A percentile compares a stretch with the other conserved stretches of the same genome.
Conservation (phyloP, 1,139 yeast species). For the Arxiozyma heterogenica region DNA sequence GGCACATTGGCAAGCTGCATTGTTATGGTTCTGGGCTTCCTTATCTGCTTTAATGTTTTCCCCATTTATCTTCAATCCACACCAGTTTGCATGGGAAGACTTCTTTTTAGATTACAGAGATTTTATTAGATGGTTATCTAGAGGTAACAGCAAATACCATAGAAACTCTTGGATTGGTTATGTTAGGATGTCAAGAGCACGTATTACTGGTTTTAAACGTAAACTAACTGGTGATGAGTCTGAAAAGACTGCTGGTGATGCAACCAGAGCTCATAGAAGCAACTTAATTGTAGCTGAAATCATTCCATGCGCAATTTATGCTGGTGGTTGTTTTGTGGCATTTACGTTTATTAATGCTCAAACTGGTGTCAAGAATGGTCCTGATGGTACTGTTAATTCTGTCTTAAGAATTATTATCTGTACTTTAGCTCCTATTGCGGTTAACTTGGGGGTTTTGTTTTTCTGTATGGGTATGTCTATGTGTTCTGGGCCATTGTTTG, state of each 20-base stretch:
- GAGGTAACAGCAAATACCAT: slow-evolving; percentile 99
- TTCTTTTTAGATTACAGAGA: slow-evolving; percentile 98
- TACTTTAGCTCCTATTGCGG: slow-evolving; percentile 82
- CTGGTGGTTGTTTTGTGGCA: slow-evolving; percentile 87
- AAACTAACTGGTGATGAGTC: slow-evolving; percentile 78
- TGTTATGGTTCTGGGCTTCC: slow-evolving; percentile 98
- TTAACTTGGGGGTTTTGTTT: slow-evolving; percentile 79
- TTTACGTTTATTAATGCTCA: slow-evolving; percentile 92
- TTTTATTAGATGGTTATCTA: slow-evolving; percentile 94
- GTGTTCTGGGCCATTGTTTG: slow-evolving; percentile 94
- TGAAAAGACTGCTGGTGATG: slow-evolving; percentile 92
- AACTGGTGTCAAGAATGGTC: slow-evolving; percentile 64
- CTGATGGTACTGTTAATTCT: slow-evolving; percentile 60
- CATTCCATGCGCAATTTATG: slow-evolving; percentile 71
- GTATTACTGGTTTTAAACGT: slow-evolving; percentile 96
- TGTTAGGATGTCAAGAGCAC: slow-evolving; percentile 88
- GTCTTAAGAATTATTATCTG: slow-evolving; percentile 78
- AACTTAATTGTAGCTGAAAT: slow-evolving; percentile 82
- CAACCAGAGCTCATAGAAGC: slow-evolving; percentile 86
- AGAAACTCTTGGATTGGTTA: slow-evolving; percentile 99
- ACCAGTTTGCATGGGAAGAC: slow-evolving; percentile 98
- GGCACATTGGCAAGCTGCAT: slow-evolving; percentile 94
- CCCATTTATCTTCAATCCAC: slow-evolving; percentile 95
- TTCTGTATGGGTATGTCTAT: slow-evolving; percentile 74
- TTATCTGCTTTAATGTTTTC: slow-evolving; percentile 82